Conservation (phyloP, 139 green algal species). For the Tetratostichococcus sp. region DNA sequence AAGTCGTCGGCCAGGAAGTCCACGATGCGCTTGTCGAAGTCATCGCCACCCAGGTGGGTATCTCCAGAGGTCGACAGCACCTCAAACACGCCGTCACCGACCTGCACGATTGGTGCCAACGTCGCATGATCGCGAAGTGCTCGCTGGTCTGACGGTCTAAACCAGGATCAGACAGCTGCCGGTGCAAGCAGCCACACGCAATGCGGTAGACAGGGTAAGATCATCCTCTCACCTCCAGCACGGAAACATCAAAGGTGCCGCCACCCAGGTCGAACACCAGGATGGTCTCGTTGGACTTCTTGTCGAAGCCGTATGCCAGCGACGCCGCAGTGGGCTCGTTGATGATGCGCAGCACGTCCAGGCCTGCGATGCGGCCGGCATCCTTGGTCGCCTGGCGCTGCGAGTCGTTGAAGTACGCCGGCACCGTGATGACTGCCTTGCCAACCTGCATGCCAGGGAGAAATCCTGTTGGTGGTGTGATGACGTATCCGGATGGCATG, state of each 20-base stretch:
- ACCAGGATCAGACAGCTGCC: too few species aligned
- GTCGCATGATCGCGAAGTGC: too few species aligned
- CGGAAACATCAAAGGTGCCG: constrained; percentile 98
- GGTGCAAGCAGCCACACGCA: too few species aligned
- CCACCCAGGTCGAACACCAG: constrained; percentile 99
- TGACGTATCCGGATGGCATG: too few species aligned
- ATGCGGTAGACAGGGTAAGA: too few species aligned
- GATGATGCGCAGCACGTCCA: constrained; percentile 99
- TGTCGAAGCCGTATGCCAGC: constrained; percentile 96
- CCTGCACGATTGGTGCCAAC: too few species aligned
- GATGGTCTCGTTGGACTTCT: constrained; percentile 98
- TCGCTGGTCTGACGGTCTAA: too few species aligned
- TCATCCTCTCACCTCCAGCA: constrained; percentile 91
- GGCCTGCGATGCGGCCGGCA: constrained; percentile 88
- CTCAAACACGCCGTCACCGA: constrained; percentile 99
- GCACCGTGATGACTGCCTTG: constrained; percentile 98
- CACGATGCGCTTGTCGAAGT: constrained; percentile 99
- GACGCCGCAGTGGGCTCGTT: constrained; percentile 99
- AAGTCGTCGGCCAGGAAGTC: constrained; percentile 95
- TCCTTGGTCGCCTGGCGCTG: constrained; percentile 94
- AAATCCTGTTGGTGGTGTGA: too few species aligned
- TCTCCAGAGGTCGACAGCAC: constrained; percentile 96
- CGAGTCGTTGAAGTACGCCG: constrained; percentile 99
- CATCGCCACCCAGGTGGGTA: constrained; percentile 97
- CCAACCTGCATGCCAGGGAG: too few species aligned